Conservation (phyloP, 768 basidiomycete genomes). For the Cantharellus cinnabarinus region DNA sequence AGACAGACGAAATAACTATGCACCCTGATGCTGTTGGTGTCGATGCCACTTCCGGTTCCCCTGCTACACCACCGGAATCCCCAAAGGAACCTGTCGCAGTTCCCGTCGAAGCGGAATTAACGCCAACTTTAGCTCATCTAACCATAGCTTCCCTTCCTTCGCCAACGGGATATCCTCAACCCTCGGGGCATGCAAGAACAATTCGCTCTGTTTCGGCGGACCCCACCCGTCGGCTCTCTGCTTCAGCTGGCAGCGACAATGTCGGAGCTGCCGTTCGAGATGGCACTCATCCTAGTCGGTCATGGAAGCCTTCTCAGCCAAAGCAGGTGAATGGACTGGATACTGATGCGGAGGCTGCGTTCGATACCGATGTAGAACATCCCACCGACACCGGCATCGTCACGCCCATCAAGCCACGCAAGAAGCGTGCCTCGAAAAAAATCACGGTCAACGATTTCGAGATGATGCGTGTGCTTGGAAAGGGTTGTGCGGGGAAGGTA, state of each 20-base stretch:
- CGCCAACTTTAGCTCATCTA: background rate
- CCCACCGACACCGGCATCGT: background rate
- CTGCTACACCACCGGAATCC: background rate
- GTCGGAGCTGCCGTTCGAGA: constrained; percentile 18
- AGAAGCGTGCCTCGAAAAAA: constrained; percentile 45
- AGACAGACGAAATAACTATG: background rate
- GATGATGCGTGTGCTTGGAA: constrained; percentile 90
- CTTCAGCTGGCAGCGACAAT: constrained; percentile 9
- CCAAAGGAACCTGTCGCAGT: background rate
- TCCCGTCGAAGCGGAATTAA: background rate
- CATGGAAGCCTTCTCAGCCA: background rate
- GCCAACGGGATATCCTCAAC: background rate
- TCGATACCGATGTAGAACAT: constrained; percentile 1
- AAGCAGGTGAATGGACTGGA: background rate
- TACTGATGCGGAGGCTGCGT: constrained; percentile 1
- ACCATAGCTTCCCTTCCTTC: background rate
- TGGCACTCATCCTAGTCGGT: background rate
- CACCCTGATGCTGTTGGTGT: background rate
- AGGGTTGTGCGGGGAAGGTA: constrained; percentile 95
- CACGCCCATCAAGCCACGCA: constrained; percentile 32
- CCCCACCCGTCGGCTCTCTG: constrained; percentile 17
- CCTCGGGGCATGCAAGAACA: background rate
- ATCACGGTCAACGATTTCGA: constrained; percentile 84
- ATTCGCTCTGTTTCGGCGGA: constrained; percentile 58
- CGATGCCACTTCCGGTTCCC: background rate